These are phyloP conservation scores for Phyllachora maydis DNA, from an alignment of 2,329 filamentous ascomycete species.

Conservation along the genomic window DNA sequence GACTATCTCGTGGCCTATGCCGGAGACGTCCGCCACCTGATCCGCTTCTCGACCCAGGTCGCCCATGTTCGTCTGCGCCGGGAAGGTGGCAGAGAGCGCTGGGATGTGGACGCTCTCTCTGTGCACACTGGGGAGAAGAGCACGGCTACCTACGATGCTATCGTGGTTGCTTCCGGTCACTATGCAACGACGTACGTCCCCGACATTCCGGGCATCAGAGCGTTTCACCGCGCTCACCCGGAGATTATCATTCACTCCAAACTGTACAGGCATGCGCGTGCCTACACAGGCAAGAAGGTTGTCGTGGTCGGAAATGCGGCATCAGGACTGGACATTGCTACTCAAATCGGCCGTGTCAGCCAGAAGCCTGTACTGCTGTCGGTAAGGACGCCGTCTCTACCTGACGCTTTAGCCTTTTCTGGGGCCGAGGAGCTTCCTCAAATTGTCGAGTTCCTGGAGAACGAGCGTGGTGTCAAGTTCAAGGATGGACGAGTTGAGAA, in stretches of 20 bases:
- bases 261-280: slow-evolving; percentile 44
- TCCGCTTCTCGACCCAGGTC: slow-evolving; percentile 54
- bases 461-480: slow-evolving; percentile 40
- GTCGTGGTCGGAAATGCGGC: slow-evolving; percentile 70
- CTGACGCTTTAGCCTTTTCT: slow-evolving; percentile 20
- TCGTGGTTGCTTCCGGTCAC: slow-evolving; percentile 58
- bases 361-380: slow-evolving; percentile 41
- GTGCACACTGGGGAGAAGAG: slow-evolving; percentile 19
- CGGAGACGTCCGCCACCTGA: slow-evolving; percentile 40
- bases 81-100: slow-evolving; percentile 21
- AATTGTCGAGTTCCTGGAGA: slow-evolving; percentile 33
- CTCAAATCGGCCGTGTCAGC: slow-evolving; percentile 47
- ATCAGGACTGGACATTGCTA: slow-evolving; percentile 65
- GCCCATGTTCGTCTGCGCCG: slow-evolving; percentile 26
- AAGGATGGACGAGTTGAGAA: slow-evolving; percentile 40
- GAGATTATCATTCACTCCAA: slow-evolving; percentile 55
- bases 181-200: slow-evolving; percentile 52
- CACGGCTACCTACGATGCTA: slow-evolving; percentile 44
- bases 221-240: slow-evolving; percentile 38
- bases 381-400: slow-evolving; percentile 28
- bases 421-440: slow-evolving; percentile 29
- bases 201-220: slow-evolving; percentile 32
- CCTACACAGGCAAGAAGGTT: slow-evolving; percentile 50
- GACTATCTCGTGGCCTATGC: slow-evolving; percentile 57
- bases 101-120: slow-evolving; percentile 37